phyloP scores from a whole-genome alignment of 2,329 filamentous ascomycete genomes.

The Hymenoscyphus salicellus region DNA sequence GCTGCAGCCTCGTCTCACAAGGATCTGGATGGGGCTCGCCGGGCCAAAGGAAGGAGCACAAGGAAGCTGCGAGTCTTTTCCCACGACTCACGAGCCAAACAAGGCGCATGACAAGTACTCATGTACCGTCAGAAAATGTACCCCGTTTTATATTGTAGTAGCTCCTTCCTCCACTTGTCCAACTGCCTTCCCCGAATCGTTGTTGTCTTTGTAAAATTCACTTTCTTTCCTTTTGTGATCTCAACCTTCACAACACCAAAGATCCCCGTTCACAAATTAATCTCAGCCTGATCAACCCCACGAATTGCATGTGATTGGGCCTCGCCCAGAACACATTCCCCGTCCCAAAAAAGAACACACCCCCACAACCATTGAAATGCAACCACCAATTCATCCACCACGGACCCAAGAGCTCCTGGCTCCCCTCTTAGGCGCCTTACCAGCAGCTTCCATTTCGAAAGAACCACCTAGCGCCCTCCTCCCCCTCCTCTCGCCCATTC shows the following conservation, averaged over 20 bases:
- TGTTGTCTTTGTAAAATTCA: background rate
- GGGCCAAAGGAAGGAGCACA: background rate
- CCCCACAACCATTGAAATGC: constrained; percentile 18
- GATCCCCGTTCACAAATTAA: background rate
- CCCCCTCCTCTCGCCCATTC: constrained; percentile 61
- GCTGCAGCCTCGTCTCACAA: too few species aligned
- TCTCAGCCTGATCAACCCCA: background rate
- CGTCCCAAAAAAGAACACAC: background rate
- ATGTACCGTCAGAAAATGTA: too few species aligned
- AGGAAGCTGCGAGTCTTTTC: too few species aligned
- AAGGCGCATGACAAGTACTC: too few species aligned
- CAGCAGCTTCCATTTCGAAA: constrained; percentile 56
- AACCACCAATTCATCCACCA: constrained; percentile 41
- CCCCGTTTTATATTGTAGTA: too few species aligned
- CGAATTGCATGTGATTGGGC: constrained; percentile 8
- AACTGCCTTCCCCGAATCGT: background rate
- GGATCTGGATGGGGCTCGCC: background rate
- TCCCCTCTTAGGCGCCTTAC: constrained; percentile 58
- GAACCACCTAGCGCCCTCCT: constrained; percentile 56
- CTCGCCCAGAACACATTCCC: background rate
- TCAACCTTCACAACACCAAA: background rate
- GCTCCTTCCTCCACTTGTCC: too few species aligned
- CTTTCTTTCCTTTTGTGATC: background rate
- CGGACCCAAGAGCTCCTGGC: constrained; percentile 49
- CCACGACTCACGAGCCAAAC: too few species aligned